Evolutionary conservation across 2,329 filamentous ascomycete genomes (phyloP), one percentile per base, ranked within the genome.

Genomic region (Volutella citrinella): DNA sequence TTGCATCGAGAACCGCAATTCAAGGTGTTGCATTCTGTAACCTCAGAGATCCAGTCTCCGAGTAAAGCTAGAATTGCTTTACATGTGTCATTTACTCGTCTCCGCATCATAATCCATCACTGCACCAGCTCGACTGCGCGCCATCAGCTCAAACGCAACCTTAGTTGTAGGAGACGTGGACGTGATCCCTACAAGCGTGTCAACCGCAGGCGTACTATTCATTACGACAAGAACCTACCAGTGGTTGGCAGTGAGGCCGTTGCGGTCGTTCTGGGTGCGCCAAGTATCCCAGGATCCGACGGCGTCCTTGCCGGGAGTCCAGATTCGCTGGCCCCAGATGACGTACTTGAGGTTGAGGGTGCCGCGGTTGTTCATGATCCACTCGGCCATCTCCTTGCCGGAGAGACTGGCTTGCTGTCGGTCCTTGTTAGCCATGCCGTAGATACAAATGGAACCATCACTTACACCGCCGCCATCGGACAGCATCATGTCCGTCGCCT

Each of bases 301-400:
- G 15, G 36, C 41, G 25, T 47, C 40, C 24, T 69, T 65, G 23
- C 48, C 42, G 5, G 60, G 49, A 30, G 55, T 61, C 68, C 67
- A 72, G 46, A 72, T 72, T 39, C 56, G 61, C 53, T 72, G 68
- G 13, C 67, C 69, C 67, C 67, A 72, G 43, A 71, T 72, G 29
- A 72, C 60, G 39, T 72, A 72, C 50, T 67, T 70, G 45, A 72
- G 49, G 36, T 64, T 61, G 7, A 70, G 57, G 6, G 51, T 21
- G 17, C 27, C 45, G 11, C 60, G 57, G 41, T 72, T 66, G 19
- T 62, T 59, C 69, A 71, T 71, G 16, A 66, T 56, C 66, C 68
- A 72, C 46, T 72, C 66, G 3, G 68, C 69, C 20, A 72, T 68
- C 20, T 65, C 54, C 15, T 57, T 55, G 8, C 68, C 68, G 2